phyloP scores from a whole-genome alignment of 345 rosid genomes.

The Populus davidiana region DNA sequence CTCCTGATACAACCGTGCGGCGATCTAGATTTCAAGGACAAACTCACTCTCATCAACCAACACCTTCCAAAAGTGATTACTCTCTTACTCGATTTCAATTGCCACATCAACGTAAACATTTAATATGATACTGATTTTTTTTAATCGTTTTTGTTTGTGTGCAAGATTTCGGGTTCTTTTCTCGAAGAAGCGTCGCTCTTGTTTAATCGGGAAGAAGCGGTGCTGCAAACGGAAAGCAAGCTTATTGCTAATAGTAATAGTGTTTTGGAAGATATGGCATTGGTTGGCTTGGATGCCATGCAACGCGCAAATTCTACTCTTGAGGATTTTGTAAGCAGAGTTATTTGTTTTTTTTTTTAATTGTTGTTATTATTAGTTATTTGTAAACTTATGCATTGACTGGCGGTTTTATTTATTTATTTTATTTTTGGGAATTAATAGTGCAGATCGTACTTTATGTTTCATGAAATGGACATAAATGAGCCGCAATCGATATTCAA shows the following conservation, averaged over 20 bases:
- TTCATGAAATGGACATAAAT: conserved; percentile 66
- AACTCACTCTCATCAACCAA: conserved; percentile 39
- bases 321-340: conserved; percentile 73
- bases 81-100: too few relatives aligned
- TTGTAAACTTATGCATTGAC: not conserved
- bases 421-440: conserved; percentile 28
- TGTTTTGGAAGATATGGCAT: conserved; percentile 30
- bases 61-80: conserved; percentile 47
- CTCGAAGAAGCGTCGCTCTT: conserved; percentile 48
- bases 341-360: not conserved
- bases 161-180: conserved; percentile 46
- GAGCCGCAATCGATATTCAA: conserved; percentile 52
- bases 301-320: conserved; percentile 89
- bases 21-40: conserved; percentile 45
- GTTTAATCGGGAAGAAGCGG: conserved; percentile 10
- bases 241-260: not conserved
- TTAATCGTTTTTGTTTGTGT: not conserved
- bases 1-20: conserved; percentile 73
- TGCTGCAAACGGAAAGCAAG: not conserved
- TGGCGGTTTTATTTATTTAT: not conserved
- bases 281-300: conserved; percentile 76
- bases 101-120: too few relatives aligned
- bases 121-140: too few relatives aligned
- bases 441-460: conserved; percentile 97
- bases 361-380: not conserved